phyloP scores from a whole-genome alignment of 2,329 filamentous ascomycete species.

The Hypoxylon sp. region DNA sequence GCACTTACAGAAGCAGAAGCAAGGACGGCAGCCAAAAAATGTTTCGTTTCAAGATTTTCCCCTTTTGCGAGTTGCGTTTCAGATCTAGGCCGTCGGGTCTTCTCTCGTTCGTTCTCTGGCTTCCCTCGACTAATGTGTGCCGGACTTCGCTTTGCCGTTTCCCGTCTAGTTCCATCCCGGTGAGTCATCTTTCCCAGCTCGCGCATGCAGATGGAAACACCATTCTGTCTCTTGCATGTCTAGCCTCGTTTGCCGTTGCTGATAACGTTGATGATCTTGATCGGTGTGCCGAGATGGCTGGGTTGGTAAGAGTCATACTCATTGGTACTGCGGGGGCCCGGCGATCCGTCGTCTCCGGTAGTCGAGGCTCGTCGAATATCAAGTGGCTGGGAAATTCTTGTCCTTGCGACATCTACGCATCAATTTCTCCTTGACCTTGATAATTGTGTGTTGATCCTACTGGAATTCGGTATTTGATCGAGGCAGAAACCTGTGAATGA shows the following conservation, averaged over 20 bases:
- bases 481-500: conserved; percentile 1
- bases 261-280: conserved; percentile 12
- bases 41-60: conserved; percentile 45
- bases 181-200: conserved; percentile 45
- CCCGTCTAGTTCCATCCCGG: conserved; percentile 23
- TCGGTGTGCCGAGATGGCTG: conserved; percentile 16
- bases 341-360: conserved; percentile 30
- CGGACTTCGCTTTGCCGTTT: conserved; percentile 3
- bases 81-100: conserved; percentile 39
- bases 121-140: not conserved
- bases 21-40: conserved; percentile 11
- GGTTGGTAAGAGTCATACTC: conserved; percentile 19
- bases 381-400: conserved; percentile 37
- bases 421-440: conserved; percentile 20
- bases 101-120: conserved; percentile 29
- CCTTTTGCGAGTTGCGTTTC: conserved; percentile 41
- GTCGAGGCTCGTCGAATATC: conserved; percentile 25
- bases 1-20: conserved; percentile 2
- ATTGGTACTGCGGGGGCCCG: too few relatives aligned
- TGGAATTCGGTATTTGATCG: conserved; percentile 10
- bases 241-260: conserved; percentile 7
- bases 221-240: conserved; percentile 25
- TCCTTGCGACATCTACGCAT: conserved; percentile 17
- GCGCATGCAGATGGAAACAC: conserved; percentile 28
- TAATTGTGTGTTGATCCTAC: conserved; percentile 2